Percentiles rank a stretch among this genome's conserved stretches.
phyloP scores from a whole-genome alignment of 2,329 filamentous ascomycete genomes.

The Alternaria alternata region DNA sequence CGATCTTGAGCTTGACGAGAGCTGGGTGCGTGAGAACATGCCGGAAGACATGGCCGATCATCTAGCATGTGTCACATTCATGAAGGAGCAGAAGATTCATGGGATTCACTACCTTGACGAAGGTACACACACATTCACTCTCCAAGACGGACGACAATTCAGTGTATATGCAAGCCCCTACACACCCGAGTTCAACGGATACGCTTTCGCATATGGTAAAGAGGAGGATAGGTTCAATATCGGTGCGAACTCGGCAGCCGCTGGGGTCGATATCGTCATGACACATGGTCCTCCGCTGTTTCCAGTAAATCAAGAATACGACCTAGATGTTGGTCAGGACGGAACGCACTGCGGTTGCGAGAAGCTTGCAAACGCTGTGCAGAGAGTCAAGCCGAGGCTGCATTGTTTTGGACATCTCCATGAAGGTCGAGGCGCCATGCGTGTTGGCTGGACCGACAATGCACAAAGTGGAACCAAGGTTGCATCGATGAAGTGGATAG shows the following conservation, averaged over 20 bases:
- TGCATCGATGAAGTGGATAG: neutral
- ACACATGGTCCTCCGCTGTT: conserved; percentile 62
- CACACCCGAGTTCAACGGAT: conserved; percentile 44
- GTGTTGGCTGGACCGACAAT: neutral
- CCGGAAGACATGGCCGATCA: conserved; percentile 31
- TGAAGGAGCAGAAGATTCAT: conserved; percentile 2
- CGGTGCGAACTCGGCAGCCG: conserved; percentile 28
- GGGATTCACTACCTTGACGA: conserved; percentile 63
- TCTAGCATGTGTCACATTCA: conserved; percentile 27
- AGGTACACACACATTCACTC: conserved; percentile 55
- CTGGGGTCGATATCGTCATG: conserved; percentile 61
- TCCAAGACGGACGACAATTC: conserved; percentile 57
- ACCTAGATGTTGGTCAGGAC: conserved; percentile 4
- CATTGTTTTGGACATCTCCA: neutral
- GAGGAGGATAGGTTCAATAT: conserved; percentile 22
- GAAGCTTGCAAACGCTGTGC: neutral
- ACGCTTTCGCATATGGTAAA: conserved; percentile 18
- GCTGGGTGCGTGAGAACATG: conserved; percentile 7
- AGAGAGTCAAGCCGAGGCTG: neutral
- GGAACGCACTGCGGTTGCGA: conserved; percentile 12
- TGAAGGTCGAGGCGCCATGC: neutral
- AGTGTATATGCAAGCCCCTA: conserved; percentile 61
- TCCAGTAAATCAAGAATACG: neutral
- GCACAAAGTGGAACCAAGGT: neutral
- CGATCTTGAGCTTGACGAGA: conserved; percentile 63